These are phyloP conservation scores for Skeletonema tropicum DNA, from an alignment of 108 stramenopile species.

Conservation along the genomic window DNA sequence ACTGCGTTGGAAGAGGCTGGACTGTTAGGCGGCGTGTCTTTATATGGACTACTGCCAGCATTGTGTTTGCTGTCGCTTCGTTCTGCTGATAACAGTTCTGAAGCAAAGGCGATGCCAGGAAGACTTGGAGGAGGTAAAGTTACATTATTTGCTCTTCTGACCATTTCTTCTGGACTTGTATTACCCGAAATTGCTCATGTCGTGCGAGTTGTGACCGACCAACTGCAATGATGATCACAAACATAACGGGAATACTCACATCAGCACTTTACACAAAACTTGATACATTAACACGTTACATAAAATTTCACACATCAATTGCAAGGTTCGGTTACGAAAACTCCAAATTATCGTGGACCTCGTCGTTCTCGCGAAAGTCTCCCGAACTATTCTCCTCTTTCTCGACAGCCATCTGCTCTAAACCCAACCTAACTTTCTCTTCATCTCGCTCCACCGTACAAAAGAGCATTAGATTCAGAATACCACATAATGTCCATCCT, in stretches of 20 bases:
- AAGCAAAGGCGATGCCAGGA: slow-evolving; percentile 32
- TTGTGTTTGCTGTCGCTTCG: slow-evolving; percentile 38
- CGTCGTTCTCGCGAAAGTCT: neutral
- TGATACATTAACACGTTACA: no score
- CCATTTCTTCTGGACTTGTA: slow-evolving; percentile 31
- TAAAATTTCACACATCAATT: neutral
- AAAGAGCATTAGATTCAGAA: slow-evolving; percentile 70
- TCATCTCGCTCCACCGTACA: slow-evolving; percentile 74
- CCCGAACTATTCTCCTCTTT: neutral
- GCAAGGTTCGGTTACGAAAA: neutral
- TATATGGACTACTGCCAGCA: slow-evolving; percentile 53
- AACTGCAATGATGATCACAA: neutral
- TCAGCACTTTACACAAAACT: neutral
- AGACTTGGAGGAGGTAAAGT: slow-evolving; percentile 36
- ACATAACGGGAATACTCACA: neutral
- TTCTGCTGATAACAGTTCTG: neutral
- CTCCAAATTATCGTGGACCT: neutral
- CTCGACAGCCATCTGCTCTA: slow-evolving; percentile 10
- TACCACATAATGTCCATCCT: slow-evolving; percentile 81
- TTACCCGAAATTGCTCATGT: slow-evolving; percentile 29
- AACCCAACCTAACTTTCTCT: slow-evolving; percentile 30
- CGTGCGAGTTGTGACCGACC: neutral
- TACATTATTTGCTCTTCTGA: slow-evolving; percentile 27
- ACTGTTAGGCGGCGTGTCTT: slow-evolving; percentile 43
- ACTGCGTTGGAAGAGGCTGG: slow-evolving; percentile 49